Evolutionary conservation across 768 basidiomycete genomes (phyloP), one percentile per base, ranked within the genome.

Genomic region (Mycena haematopus): DNA sequence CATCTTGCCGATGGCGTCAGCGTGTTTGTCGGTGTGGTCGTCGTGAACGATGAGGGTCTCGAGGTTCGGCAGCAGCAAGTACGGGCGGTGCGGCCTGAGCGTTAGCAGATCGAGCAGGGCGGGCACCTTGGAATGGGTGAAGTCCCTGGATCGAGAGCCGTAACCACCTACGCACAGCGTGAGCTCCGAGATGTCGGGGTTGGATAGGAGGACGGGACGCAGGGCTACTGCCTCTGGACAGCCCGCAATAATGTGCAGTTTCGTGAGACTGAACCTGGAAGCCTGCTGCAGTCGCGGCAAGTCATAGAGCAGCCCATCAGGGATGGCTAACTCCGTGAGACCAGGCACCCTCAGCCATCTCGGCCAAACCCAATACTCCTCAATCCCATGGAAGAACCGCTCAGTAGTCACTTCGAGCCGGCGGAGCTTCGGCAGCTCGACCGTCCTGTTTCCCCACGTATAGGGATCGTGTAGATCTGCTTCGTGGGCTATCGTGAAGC

Each of bases 151-250:
- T 6, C 15, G 21, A 11, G 51, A 21, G 22, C 21, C 7, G 22
- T 52, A 22, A 13, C 21, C 6, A 38, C 19, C 50, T 6, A 60
- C 21, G 17, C 6, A 15, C 19, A 60, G n/a, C n/a, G 22, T 13
- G 10, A 60, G 52, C 52, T 60, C 59, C 10, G 45, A 38, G 7
- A 60, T 54, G 3, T 49, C 36, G n/a, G 59, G 52, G n/a, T 38
- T 54, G 9, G 25, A 36, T 8, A 38, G 8, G 35, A 60, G 27
- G 36, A 60, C 25, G 1, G 44, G 59, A 1, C 42, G 59, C 13
- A 54, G 5, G 1, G 45, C 27, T 2, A 24, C 52, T 0, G 11
- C 33, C 3, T 24, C 45, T 0, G 45, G 45, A 22, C 52, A 47
- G 22, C 35, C 38, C 24, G 14, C 3, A 15, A 19, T 40, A 14